phyloP scores from a whole-genome alignment of 2,329 filamentous ascomycete genomes.

The Sclerotinia sclerotiorum region DNA sequence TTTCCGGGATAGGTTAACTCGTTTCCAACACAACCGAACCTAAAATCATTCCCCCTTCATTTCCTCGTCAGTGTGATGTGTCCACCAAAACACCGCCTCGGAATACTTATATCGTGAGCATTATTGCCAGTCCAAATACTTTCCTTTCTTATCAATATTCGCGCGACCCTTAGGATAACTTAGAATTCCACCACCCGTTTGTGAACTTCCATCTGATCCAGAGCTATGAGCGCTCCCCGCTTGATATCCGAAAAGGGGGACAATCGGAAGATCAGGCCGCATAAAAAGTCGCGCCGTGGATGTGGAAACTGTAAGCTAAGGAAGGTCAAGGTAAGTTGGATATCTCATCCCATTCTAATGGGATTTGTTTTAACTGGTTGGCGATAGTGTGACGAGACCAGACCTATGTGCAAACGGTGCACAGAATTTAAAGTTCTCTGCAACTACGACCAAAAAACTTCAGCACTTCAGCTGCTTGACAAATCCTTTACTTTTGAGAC shows the following conservation, averaged over 20 bases:
- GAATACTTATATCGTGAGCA: not conserved
- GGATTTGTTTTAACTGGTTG: not conserved
- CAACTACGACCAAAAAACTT: conserved; percentile 44
- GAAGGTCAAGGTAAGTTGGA: conserved; percentile 49
- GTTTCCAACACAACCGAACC: not conserved
- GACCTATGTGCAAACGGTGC: conserved; percentile 52
- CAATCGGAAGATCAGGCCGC: conserved; percentile 38
- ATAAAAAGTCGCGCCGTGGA: conserved; percentile 54
- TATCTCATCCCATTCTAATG: not conserved
- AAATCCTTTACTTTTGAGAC: conserved; percentile 29
- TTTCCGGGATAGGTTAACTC: too few species aligned
- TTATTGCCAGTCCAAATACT: not conserved
- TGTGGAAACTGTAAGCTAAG: conserved; percentile 58
- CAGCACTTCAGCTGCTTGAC: conserved; percentile 41
- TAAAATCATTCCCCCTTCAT: not conserved
- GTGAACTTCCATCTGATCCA: not conserved
- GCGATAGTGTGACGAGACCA: conserved; percentile 53
- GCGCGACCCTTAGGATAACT: too few species aligned
- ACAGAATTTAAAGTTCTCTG: conserved; percentile 49
- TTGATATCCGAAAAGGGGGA: not conserved
- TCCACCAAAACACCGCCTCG: not conserved
- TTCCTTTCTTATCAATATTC: not conserved
- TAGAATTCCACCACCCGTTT: not conserved
- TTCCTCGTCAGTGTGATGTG: not conserved
- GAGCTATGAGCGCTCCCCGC: not conserved